Evolutionary conservation across 2,329 filamentous ascomycete species (phyloP).

Genomic region (Periconia digitata): DNA sequence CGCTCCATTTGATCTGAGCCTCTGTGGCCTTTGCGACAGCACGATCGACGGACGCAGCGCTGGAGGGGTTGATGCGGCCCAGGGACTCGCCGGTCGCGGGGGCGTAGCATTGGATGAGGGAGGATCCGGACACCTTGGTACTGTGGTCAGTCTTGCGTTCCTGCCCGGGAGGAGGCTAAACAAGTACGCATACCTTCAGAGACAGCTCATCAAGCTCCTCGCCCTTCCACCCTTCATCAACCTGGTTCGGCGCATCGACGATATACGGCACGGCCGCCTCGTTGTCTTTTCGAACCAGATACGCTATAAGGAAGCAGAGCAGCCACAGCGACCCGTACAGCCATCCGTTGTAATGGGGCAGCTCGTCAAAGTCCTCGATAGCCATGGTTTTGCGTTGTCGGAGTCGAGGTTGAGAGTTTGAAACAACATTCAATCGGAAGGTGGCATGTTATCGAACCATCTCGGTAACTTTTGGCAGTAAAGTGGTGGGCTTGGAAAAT

Average conservation of each 20-base stretch:
- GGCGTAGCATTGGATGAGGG: slow-evolving; percentile 79
- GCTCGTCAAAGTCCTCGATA: slow-evolving; percentile 26
- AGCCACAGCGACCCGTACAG: slow-evolving; percentile 22
- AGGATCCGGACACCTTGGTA: slow-evolving; percentile 61
- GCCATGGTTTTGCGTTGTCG: background rate
- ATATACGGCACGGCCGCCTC: slow-evolving; percentile 59
- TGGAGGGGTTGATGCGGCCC: slow-evolving; percentile 75
- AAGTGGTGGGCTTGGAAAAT: background rate
- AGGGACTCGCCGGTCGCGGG: slow-evolving; percentile 87
- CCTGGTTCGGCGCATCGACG: slow-evolving; percentile 64
- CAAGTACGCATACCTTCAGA: slow-evolving; percentile 55
- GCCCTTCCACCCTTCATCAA: slow-evolving; percentile 55
- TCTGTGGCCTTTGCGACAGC: slow-evolving; percentile 71
- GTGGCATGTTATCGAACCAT: background rate
- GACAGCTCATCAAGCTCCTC: slow-evolving; percentile 61
- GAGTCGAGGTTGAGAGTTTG: background rate
- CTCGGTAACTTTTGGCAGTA: background rate
- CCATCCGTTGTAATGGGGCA: slow-evolving; percentile 26
- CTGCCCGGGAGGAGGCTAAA: background rate
- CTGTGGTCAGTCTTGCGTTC: slow-evolving; percentile 6
- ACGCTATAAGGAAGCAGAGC: slow-evolving; percentile 15
- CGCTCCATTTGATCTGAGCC: slow-evolving; percentile 77
- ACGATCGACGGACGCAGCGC: slow-evolving; percentile 74
- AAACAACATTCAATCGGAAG: too few species aligned
- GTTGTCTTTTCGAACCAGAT: slow-evolving; percentile 28